Evolutionary conservation across 1,284 basidiomycete species (phyloP).

Genomic region (Ustilago nuda): DNA sequence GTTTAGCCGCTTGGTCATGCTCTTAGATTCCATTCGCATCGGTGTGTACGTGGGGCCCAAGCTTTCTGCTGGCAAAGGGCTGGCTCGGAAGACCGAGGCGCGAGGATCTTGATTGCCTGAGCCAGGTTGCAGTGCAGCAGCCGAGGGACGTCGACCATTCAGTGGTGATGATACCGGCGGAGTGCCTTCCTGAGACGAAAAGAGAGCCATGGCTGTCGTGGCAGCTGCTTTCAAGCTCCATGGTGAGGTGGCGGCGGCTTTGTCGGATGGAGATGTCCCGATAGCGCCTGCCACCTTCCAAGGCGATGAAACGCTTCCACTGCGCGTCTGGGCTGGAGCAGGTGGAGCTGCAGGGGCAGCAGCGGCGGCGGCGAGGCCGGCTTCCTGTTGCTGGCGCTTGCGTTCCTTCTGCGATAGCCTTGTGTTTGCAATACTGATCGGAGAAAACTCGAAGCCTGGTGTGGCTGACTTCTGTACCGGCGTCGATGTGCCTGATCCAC

Average conservation of each 20-base stretch:
- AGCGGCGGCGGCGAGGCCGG: conserved; percentile 34
- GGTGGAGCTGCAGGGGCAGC: conserved; percentile 17
- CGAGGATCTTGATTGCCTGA: conserved; percentile 11
- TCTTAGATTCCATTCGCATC: conserved; percentile 32
- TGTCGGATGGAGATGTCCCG: conserved; percentile 31
- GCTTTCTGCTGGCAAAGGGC: conserved; percentile 18
- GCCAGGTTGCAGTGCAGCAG: conserved; percentile 32
- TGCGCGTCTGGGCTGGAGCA: conserved; percentile 17
- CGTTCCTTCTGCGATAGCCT: conserved; percentile 65
- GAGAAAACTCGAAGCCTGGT: conserved; percentile 33
- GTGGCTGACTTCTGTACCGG: conserved; percentile 24
- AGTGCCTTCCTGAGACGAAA: conserved; percentile 32
- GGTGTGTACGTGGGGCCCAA: conserved; percentile 57
- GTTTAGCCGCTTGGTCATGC: conserved; percentile 36
- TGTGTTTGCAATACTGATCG: conserved; percentile 43
- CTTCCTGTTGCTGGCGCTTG: conserved; percentile 57
- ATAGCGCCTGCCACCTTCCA: conserved; percentile 23
- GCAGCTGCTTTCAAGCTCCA: conserved; percentile 44
- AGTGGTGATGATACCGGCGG: conserved; percentile 17
- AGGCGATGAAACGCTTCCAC: conserved; percentile 37
- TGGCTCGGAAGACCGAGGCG: conserved; percentile 18
- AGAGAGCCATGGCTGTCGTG: conserved; percentile 39
- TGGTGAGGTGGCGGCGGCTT: conserved; percentile 21
- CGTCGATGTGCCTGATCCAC: conserved; percentile 41
- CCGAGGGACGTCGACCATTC: conserved; percentile 33